Evolutionary conservation across 169 alveolate genomes (phyloP).

Genomic region (Pseudocohnilembus persalinus): DNA sequence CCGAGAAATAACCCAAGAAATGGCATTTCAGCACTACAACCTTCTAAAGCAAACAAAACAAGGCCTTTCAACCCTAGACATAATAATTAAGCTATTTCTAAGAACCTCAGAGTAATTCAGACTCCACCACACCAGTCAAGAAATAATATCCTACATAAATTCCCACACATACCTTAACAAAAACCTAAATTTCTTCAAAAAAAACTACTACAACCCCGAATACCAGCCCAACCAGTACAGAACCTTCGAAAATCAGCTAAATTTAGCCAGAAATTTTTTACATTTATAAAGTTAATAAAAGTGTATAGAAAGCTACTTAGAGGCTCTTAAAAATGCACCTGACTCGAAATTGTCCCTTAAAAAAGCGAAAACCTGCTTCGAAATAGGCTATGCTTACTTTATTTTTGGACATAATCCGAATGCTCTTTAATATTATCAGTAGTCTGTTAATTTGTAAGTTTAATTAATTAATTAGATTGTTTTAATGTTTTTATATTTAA

Average conservation of each 20-base stretch:
- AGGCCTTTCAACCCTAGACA: neutral
- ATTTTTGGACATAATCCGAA: neutral
- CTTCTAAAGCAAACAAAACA: neutral
- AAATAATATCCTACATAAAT: no score
- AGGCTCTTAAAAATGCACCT: neutral
- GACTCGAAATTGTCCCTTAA: neutral
- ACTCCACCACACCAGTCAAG: neutral
- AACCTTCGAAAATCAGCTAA: neutral
- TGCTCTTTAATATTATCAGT: neutral
- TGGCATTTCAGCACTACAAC: neutral
- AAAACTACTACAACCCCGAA: neutral
- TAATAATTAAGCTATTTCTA: no score
- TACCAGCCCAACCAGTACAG: neutral
- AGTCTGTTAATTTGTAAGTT: neutral
- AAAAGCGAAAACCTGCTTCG: neutral
- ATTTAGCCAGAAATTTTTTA: neutral
- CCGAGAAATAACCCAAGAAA: no score
- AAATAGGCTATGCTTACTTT: neutral
- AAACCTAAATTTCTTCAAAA: no score
- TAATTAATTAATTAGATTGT: no score
- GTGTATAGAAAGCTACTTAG: neutral
- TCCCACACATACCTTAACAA: neutral
- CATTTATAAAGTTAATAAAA: no score
- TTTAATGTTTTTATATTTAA: no score
- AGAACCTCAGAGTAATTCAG: neutral